phyloP scores from a whole-genome alignment of 495 filamentous ascomycete species.

The Neohortaea acidophila region DNA sequence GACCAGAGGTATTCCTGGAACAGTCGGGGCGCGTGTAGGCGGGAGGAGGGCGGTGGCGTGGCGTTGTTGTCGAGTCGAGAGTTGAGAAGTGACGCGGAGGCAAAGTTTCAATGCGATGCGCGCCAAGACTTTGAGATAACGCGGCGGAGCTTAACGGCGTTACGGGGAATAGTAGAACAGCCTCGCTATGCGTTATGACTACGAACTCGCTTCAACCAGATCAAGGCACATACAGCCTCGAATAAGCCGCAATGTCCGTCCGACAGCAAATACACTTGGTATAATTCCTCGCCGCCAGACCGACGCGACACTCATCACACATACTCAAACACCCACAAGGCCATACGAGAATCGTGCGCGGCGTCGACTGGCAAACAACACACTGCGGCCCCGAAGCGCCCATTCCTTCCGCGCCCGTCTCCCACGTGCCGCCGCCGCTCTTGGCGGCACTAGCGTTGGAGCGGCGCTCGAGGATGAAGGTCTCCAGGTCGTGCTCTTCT shows the following conservation, averaged over 20 bases:
- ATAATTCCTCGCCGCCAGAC: conserved; percentile 91
- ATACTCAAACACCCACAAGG: conserved; percentile 86
- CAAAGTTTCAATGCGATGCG: not conserved
- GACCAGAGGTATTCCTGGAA: conserved; percentile 38
- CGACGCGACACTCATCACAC: conserved; percentile 88
- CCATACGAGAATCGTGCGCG: conserved; percentile 86
- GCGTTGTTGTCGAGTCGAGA: conserved; percentile 2
- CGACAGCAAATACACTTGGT: conserved; percentile 89
- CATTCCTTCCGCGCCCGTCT: conserved; percentile 52
- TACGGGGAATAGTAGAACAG: no score
- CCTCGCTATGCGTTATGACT: no score
- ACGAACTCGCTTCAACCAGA: no score
- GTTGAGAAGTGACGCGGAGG: not conserved
- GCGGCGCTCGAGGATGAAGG: conserved; percentile 46
- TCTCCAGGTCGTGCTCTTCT: conserved; percentile 66
- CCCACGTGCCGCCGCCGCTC: conserved; percentile 35
- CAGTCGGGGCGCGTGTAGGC: conserved; percentile 18
- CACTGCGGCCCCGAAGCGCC: conserved; percentile 68
- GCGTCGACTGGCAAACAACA: conserved; percentile 80
- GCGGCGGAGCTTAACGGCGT: no score
- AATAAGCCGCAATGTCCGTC: conserved; percentile 70
- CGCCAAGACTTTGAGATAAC: not conserved
- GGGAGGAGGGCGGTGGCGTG: conserved; percentile 7
- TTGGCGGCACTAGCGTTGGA: conserved; percentile 19
- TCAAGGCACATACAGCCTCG: conserved; percentile 76